Conservation (phyloP, 441 rosid genomes). For the Manihot esculenta region DNA sequence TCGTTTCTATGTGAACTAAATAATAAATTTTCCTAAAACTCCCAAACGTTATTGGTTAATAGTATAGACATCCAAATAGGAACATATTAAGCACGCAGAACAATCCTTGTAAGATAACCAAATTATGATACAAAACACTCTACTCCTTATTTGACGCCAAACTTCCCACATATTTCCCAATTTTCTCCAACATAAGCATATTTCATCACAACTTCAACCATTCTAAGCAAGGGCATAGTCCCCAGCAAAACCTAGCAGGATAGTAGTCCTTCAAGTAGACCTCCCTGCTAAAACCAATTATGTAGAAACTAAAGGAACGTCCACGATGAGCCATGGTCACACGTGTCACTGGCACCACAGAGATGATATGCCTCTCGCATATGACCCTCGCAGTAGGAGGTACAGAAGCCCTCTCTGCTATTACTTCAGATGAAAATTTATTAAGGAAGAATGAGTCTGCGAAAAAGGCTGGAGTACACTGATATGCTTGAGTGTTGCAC, state of each 20-base stretch:
- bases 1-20: no score
- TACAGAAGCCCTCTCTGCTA: conserved; percentile 67
- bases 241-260: conserved; percentile 95
- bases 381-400: conserved; percentile 78
- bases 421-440: conserved; percentile 86
- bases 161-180: neutral
- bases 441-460: conserved; percentile 92
- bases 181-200: neutral
- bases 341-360: conserved; percentile 90
- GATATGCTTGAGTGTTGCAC: conserved; percentile 91
- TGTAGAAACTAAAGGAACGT: conserved; percentile 77
- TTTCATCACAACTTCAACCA: conserved; percentile 70
- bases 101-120: neutral
- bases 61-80: no score
- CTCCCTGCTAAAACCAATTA: conserved; percentile 81
- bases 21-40: no score
- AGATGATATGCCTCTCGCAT: conserved; percentile 85
- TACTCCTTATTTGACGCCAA: neutral
- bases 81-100: neutral
- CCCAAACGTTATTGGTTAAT: no score
- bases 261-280: conserved; percentile 94
- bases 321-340: conserved; percentile 77
- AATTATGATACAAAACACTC: neutral
- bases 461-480: conserved; percentile 85
- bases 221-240: conserved; percentile 92